phyloP scores from a whole-genome alignment of 352 stramenopile genomes.

The Sclerospora graminicola region DNA sequence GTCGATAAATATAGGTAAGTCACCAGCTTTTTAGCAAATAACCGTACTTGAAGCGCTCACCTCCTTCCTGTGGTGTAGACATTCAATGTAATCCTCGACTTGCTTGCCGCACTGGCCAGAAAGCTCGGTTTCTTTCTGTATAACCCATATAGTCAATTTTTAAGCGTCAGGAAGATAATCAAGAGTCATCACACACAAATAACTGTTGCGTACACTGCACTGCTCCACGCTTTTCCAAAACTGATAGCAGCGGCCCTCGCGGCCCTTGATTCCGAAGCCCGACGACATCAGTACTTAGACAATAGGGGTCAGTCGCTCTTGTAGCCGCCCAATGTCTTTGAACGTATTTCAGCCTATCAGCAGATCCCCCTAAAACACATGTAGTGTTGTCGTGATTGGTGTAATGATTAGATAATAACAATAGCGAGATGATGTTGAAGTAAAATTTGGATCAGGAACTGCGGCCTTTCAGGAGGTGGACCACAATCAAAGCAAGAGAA shows the following conservation, averaged over 20 bases:
- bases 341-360: constrained; percentile 3
- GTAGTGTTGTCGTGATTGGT: too few relatives aligned
- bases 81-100: constrained; percentile 94
- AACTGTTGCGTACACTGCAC: constrained; percentile 72
- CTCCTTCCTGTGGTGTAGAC: constrained; percentile 93
- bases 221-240: constrained; percentile 92
- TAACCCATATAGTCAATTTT: not conserved
- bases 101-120: constrained; percentile 74
- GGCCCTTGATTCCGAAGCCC: constrained; percentile 90
- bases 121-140: constrained; percentile 73
- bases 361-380: too few relatives aligned
- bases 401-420: too few relatives aligned
- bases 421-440: too few relatives aligned
- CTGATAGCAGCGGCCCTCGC: constrained; percentile 87
- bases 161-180: constrained; percentile 29
- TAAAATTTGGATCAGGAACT: too few relatives aligned
- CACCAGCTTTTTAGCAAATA: too few relatives aligned
- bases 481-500: too few relatives aligned
- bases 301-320: constrained; percentile 3
- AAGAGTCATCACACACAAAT: constrained; percentile 4
- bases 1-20: too few relatives aligned
- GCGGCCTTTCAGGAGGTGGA: too few relatives aligned
- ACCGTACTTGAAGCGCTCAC: constrained; percentile 20
- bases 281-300: too few relatives aligned
- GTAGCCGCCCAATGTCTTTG: not conserved